Percentiles rank a stretch among this genome's conserved stretches.
Evolutionary conservation across 2,329 filamentous ascomycete species (phyloP).

Genomic region (Xylaria sp.): DNA sequence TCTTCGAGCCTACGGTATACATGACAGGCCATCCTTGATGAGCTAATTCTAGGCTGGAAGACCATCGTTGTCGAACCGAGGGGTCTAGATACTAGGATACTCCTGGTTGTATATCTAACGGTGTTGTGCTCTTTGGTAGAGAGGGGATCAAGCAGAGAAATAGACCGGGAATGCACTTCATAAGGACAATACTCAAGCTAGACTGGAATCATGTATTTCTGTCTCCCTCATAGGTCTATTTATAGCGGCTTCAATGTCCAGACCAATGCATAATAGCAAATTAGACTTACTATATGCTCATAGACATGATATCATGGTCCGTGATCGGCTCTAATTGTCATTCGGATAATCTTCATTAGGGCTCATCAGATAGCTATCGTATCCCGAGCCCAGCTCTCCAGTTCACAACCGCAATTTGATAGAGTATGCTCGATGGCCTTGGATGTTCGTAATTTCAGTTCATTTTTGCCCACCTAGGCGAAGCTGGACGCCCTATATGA

Average conservation of each 20-base stretch:
- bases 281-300: constrained; percentile 4
- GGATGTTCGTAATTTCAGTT: constrained; percentile 50
- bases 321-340: constrained; percentile 10
- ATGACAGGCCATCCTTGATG: neutral
- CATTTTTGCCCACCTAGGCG: constrained; percentile 50
- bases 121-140: constrained; percentile 15
- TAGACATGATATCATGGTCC: neutral
- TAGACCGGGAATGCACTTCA: neutral
- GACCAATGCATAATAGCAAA: neutral
- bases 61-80: neutral
- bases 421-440: constrained; percentile 30
- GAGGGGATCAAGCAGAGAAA: neutral
- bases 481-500: constrained; percentile 56
- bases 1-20: neutral
- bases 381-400: constrained; percentile 13
- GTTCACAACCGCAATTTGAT: constrained; percentile 28
- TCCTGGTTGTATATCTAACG: constrained; percentile 25
- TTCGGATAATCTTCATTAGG: constrained; percentile 21
- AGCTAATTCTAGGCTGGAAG: neutral
- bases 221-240: neutral
- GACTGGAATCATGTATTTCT: constrained; percentile 3
- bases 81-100: constrained; percentile 12
- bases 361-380: constrained; percentile 14
- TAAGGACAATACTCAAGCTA: neutral
- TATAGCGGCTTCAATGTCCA: neutral